phyloP scores from a whole-genome alignment of 208 protist species.

The Balamuthia mandrillaris region DNA sequence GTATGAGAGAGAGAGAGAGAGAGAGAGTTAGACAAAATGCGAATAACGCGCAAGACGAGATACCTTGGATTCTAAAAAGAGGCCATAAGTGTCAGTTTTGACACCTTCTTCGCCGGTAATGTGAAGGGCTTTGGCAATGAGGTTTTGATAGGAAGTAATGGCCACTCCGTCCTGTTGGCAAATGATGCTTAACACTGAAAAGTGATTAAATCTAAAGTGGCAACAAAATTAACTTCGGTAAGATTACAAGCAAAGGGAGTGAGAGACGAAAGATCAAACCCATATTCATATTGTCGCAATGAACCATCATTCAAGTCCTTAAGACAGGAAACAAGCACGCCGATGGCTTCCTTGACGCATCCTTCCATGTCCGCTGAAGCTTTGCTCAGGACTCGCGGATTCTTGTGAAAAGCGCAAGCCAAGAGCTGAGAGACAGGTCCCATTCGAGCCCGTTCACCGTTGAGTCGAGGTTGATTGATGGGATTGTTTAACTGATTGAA shows the following conservation, averaged over 20 bases:
- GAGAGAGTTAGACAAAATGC: too few species aligned
- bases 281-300: not conserved
- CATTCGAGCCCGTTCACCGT: not conserved
- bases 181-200: not conserved
- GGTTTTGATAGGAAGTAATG: conserved; percentile 1
- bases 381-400: not conserved
- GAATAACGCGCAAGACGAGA: too few species aligned
- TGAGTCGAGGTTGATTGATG: conserved; percentile 4
- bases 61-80: too few species aligned
- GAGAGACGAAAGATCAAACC: not conserved
- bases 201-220: not conserved
- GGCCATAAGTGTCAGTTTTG: too few species aligned
- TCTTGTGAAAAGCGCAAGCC: not conserved
- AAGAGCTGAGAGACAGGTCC: not conserved
- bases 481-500: conserved; percentile 9
- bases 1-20: too few species aligned
- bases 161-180: conserved; percentile 22
- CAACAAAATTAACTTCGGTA: not conserved
- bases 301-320: not conserved
- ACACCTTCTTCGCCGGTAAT: too few species aligned
- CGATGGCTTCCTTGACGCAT: not conserved
- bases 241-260: not conserved
- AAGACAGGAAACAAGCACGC: not conserved
- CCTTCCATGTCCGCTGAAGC: not conserved
- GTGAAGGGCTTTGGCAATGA: not conserved